phyloP scores from a whole-genome alignment of 2,329 filamentous ascomycete species.

The Colletotrichum higginsianum region DNA sequence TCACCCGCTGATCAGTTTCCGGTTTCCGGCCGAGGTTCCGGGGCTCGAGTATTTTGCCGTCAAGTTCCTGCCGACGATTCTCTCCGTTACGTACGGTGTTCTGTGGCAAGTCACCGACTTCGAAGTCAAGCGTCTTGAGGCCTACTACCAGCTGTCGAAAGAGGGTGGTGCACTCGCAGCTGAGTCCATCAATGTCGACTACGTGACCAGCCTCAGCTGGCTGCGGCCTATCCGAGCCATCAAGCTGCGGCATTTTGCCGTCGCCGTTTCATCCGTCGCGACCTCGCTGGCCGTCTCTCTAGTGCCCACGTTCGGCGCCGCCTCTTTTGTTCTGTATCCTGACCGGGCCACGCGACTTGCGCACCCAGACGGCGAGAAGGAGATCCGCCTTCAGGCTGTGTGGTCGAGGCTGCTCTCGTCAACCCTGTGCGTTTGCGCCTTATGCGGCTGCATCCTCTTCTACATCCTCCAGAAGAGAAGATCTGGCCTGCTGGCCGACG shows the following conservation, averaged over 20 bases:
- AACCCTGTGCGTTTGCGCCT: slow-evolving; percentile 70
- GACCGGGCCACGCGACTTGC: slow-evolving; percentile 60
- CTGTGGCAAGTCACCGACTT: slow-evolving; percentile 78
- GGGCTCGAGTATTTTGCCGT: slow-evolving; percentile 71
- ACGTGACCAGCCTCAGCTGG: slow-evolving; percentile 78
- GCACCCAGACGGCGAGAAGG: slow-evolving; percentile 63
- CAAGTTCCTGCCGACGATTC: slow-evolving; percentile 75
- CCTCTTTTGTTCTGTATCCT: slow-evolving; percentile 71
- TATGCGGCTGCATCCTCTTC: slow-evolving; percentile 71
- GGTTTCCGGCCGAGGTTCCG: slow-evolving; percentile 64
- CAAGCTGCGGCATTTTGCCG: slow-evolving; percentile 75
- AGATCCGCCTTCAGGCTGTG: slow-evolving; percentile 67
- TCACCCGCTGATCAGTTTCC: slow-evolving; percentile 65
- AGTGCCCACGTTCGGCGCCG: slow-evolving; percentile 78
- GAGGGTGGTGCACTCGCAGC: slow-evolving; percentile 72
- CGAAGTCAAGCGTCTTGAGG: slow-evolving; percentile 76
- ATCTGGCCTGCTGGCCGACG: slow-evolving; percentile 77
- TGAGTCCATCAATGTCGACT: slow-evolving; percentile 81
- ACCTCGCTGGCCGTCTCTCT: slow-evolving; percentile 77
- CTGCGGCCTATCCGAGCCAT: slow-evolving; percentile 75
- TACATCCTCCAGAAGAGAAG: slow-evolving; percentile 73
- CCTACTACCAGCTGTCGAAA: slow-evolving; percentile 76
- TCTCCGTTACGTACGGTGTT: slow-evolving; percentile 74
- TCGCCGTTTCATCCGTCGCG: slow-evolving; percentile 75
- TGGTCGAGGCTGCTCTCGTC: slow-evolving; percentile 75